Percentiles rank a stretch among this genome's conserved stretches.
Evolutionary conservation across 2,329 filamentous ascomycete genomes (phyloP).

Genomic region (Pezizomycotina sp.): DNA sequence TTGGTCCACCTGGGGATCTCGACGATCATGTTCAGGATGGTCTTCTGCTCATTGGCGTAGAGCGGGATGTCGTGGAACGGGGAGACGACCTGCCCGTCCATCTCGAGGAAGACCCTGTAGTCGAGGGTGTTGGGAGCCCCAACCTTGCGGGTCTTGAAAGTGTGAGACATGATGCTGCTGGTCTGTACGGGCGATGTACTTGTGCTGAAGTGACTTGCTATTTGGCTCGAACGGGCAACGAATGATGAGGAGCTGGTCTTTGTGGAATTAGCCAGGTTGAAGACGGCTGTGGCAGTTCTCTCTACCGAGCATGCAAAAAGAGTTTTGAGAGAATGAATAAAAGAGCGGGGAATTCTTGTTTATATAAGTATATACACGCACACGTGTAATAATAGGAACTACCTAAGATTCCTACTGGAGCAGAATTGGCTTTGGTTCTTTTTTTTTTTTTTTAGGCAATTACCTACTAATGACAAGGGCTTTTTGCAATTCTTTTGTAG

Average conservation of each 20-base stretch:
- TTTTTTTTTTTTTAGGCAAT: too few species aligned
- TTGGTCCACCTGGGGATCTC: constrained; percentile 99
- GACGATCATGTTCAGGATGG: constrained; percentile 95
- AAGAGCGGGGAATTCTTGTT: too few species aligned
- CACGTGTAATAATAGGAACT: too few species aligned
- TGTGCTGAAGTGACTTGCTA: constrained; percentile 12
- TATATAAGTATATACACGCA: too few species aligned
- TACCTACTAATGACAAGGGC: too few species aligned
- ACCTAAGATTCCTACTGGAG: too few species aligned
- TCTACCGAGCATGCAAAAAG: too few species aligned
- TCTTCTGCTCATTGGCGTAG: constrained; percentile 79
- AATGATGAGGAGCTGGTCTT: constrained; percentile 3
- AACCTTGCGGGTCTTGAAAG: constrained; percentile 72
- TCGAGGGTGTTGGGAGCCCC: constrained; percentile 82
- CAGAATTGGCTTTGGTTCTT: too few species aligned
- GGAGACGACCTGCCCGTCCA: constrained; percentile 84
- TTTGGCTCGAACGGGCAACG: constrained; percentile 14
- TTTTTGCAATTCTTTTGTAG: too few species aligned
- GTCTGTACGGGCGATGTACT: neutral
- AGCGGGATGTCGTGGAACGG: constrained; percentile 98
- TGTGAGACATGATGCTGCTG: constrained; percentile 34
- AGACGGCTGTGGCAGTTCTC: too few species aligned
- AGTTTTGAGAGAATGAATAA: too few species aligned
- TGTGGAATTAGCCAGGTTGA: constrained; percentile 17
- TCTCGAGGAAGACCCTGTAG: constrained; percentile 94